Conservation (phyloP, 331 rosid species). For the Malus hybrid region DNA sequence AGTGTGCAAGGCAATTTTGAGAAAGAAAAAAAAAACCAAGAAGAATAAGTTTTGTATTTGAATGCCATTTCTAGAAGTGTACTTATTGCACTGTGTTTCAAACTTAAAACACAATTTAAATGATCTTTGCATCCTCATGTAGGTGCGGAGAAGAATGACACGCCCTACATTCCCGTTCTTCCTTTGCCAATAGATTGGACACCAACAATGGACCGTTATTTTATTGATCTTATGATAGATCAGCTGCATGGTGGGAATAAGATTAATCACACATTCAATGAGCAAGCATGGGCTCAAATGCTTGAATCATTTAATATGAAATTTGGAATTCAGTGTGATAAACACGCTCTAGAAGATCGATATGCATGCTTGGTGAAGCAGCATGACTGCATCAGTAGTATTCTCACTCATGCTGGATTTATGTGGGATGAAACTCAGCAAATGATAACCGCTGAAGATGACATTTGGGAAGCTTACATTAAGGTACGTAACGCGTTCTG, state of each 20-base stretch:
- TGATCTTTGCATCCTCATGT: constrained; percentile 9
- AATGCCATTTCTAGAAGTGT: neutral
- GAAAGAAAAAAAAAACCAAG: neutral
- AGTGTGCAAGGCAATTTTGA: neutral
- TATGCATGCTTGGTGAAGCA: constrained; percentile 49
- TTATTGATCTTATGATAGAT: constrained; percentile 52
- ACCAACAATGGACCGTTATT: constrained; percentile 34
- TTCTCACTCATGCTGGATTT: constrained; percentile 45
- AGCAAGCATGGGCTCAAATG: constrained; percentile 54
- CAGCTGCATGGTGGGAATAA: constrained; percentile 39
- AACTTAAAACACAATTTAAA: neutral
- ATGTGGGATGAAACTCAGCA: constrained; percentile 59
- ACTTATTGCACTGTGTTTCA: neutral
- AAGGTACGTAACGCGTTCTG: constrained; percentile 27
- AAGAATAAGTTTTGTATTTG: no score
- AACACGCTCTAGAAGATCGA: constrained; percentile 37
- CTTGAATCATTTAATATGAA: constrained; percentile 28
- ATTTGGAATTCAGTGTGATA: constrained; percentile 41
- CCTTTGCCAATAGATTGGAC: constrained; percentile 46
- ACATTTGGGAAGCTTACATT: constrained; percentile 52
- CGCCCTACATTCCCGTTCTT: constrained; percentile 8
- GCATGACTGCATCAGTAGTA: constrained; percentile 31
- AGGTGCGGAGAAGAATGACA: constrained; percentile 32
- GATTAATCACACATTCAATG: constrained; percentile 32
- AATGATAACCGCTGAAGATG: constrained; percentile 42